Evolutionary conservation across 495 filamentous ascomycete genomes (phyloP).

Genomic region (Zalerion maritima): DNA sequence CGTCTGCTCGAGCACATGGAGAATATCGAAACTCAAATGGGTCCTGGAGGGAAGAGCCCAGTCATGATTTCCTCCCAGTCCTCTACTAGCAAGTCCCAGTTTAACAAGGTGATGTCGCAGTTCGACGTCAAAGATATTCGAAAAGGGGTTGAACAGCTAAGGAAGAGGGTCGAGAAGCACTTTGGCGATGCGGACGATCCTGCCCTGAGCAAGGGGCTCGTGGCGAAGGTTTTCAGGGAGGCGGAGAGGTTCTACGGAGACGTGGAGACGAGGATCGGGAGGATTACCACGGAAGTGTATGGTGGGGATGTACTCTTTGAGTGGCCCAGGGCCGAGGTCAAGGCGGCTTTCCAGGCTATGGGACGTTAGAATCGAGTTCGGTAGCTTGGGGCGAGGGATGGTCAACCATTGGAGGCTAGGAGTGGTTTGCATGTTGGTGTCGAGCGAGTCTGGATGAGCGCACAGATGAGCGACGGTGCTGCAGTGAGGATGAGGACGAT

Average conservation of each 20-base stretch:
- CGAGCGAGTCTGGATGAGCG: no score
- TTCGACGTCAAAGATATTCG: conserved; percentile 74
- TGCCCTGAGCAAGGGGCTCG: conserved; percentile 47
- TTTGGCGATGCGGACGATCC: conserved; percentile 78
- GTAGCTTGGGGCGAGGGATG: no score
- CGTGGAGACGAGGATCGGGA: conserved; percentile 54
- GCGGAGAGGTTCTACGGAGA: conserved; percentile 68
- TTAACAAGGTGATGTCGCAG: conserved; percentile 67
- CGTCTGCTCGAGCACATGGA: conserved; percentile 84
- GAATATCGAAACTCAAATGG: conserved; percentile 58
- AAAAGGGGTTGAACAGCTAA: conserved; percentile 70
- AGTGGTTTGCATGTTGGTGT: no score
- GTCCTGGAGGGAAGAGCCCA: conserved; percentile 24
- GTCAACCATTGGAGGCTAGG: no score
- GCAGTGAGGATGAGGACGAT: no score
- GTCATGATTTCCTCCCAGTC: conserved; percentile 50
- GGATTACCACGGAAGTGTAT: conserved; percentile 42
- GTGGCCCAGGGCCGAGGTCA: conserved; percentile 39
- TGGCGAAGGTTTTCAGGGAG: conserved; percentile 62
- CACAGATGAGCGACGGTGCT: no score
- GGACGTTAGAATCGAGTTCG: conserved; percentile 18
- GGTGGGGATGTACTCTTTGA: conserved; percentile 39
- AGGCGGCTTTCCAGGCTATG: conserved; percentile 28
- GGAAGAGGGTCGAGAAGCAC: conserved; percentile 89
- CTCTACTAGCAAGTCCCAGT: conserved; percentile 61